Evolutionary conservation across 2,329 filamentous ascomycete species (phyloP), one percentile per base, ranked within the genome.

Genomic region (Periconia digitata): DNA sequence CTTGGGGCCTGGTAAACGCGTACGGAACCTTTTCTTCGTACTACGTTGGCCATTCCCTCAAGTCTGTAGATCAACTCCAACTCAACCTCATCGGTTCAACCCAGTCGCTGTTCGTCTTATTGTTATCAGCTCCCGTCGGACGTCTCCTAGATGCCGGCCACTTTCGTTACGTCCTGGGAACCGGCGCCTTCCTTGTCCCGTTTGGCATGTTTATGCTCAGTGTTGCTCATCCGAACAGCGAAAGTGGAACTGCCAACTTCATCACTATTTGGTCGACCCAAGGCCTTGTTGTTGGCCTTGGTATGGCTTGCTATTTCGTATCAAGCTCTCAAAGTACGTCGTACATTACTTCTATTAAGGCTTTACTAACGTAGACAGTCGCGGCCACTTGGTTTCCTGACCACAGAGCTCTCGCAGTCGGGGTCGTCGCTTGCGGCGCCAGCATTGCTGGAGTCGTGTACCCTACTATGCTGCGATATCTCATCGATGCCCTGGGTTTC

Each of bases 291-390:
- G 70, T 70, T 21, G 75, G 76, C 5, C 49, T 79, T 8, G 77
- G 77, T 8, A 79, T 79, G 76, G 71, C 75, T n/a, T 79, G 76
- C 53, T 78, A 77, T 61, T 79, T 79, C 53, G 77, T 79, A 4
- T 73, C 73, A 20, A 77, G 76, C 51, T 79, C 76, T 20, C 76
- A 79, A 65, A 69, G 75, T 78, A 70, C 48, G 71, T 27, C 61
- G 8, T 13, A 5, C 5, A 24, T 13, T 22, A n/a, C 6, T 1
- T 18, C 22, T 41, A 6, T 27, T 44, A 21, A 53, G 46, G 6
- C 29, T 6, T 24, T 17, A 24, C 50, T 58, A 37, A 63, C 41
- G 42, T n/a, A 32, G n/a, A 47, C 48, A 78, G 76, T 78, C 43
- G 75, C 74, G 35, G 69, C 75, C 2, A 77, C 76, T 18, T 79